Evolutionary conservation across 768 basidiomycete species (phyloP), one percentile per base, ranked within the genome.

Genomic region (Boletus barrowsii): DNA sequence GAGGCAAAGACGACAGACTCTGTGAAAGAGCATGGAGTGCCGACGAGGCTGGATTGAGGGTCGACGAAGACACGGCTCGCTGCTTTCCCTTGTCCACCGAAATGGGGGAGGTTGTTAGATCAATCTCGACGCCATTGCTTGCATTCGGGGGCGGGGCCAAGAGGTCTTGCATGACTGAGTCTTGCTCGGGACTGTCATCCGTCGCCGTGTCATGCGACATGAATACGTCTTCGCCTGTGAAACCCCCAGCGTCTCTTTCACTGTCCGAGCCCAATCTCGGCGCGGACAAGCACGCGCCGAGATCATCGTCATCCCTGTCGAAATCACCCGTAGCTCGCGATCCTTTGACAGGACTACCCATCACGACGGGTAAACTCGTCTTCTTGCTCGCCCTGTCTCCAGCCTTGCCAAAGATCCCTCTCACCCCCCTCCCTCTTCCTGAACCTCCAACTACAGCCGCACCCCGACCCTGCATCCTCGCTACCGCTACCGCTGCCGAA

Each of bases 11-110:
- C n/a, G 74, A 79, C 33, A 88, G 63, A 6, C 87, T 88, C 62
- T 83, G 80, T 4, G 86, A 81, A 33, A 88, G 77, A 5, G 81
- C 76, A 51, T 83, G 80, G 22, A 80, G 81, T 0, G 83, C 83
- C 64, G 67, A 63, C 29, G 72, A 70, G 24, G 58, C 68, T 17
- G 55, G 63, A n/a, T 62, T 67, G 18, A 68, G 68, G 17, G 54
- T 57, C 40, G 63, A 68, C 20, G 55, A 43, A 40, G 48, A 20
- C 24, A 42, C 29, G 0, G 48, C 58, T 5, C 57, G 63, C 29
- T 69, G 63, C 37, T 65, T 64, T 5, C 58, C 65, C 42, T 63
- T 68, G 50, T 63, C 63, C 4, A 17, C 50, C 5, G 63, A 59
- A 17, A 42, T 49, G 0, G 59, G 61, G 3, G 62, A 60, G 22